These are phyloP conservation scores for Penicillium cinerascens DNA, from an alignment of 495 filamentous ascomycete species.

Conservation along the genomic window DNA sequence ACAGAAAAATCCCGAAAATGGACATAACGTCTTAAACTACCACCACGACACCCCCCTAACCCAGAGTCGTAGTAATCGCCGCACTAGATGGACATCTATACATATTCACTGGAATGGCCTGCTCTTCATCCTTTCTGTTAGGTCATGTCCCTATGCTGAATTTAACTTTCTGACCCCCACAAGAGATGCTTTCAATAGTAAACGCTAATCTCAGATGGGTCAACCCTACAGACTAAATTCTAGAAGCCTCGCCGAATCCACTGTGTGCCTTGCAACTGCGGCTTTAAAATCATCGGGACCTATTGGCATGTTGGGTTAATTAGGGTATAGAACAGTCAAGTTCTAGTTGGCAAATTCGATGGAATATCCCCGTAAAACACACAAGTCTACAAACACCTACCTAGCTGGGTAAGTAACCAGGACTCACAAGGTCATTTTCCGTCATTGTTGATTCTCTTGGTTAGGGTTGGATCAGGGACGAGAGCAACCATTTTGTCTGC, in stretches of 20 bases:
- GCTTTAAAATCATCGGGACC: background rate
- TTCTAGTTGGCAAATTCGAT: too few relatives aligned
- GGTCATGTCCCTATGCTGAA: background rate
- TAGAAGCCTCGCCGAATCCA: conserved; percentile 4
- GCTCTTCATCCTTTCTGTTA: conserved; percentile 5
- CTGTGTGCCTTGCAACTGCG: background rate
- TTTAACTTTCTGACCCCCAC: conserved; percentile 2
- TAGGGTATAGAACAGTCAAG: too few relatives aligned
- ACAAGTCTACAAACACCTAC: too few relatives aligned
- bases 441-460: background rate
- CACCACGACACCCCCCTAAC: conserved; percentile 2
- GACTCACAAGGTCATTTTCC: too few relatives aligned
- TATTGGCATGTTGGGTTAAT: background rate
- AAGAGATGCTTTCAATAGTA: background rate
- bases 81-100: conserved; percentile 20
- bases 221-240: background rate
- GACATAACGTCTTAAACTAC: background rate
- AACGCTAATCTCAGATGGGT: background rate
- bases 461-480: conserved; percentile 1
- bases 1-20: too few relatives aligned
- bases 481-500: background rate
- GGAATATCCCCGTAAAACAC: too few relatives aligned
- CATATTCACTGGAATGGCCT: conserved; percentile 17
- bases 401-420: too few relatives aligned
- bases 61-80: conserved; percentile 21